phyloP scores from a whole-genome alignment of 192 early-diverging fungal species.

The Coemansia furcata region DNA sequence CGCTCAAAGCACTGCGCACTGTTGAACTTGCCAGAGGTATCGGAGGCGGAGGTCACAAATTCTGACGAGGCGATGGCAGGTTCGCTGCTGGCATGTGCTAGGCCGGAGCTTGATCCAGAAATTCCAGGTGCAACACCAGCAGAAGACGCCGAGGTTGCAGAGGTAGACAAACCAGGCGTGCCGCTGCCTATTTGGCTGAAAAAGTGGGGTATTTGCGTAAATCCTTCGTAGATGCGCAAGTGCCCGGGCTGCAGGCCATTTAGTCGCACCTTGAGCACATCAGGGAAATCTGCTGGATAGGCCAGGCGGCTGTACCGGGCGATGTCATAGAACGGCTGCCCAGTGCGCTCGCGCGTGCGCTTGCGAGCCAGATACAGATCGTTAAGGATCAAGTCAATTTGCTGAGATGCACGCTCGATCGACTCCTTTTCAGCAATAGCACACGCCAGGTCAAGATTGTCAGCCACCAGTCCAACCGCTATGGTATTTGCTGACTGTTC shows the following conservation, averaged over 20 bases:
- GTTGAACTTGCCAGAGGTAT: constrained; percentile 16
- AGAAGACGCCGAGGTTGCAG: neutral
- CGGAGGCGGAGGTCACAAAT: neutral
- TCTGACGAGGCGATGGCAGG: constrained; percentile 4
- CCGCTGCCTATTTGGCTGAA: constrained; percentile 51
- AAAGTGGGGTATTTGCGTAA: constrained; percentile 66
- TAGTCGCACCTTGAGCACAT: constrained; percentile 79
- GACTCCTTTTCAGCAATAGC: constrained; percentile 94
- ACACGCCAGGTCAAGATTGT: constrained; percentile 94
- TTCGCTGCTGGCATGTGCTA: neutral
- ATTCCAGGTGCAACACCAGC: neutral
- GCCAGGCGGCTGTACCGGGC: constrained; percentile 68
- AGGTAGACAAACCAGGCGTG: constrained; percentile 4
- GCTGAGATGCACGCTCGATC: constrained; percentile 90
- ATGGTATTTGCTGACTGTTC: constrained; percentile 71
- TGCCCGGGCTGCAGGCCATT: constrained; percentile 77
- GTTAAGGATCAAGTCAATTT: constrained; percentile 84
- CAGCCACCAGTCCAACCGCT: constrained; percentile 78
- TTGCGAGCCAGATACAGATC: constrained; percentile 69
- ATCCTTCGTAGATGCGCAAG: constrained; percentile 85
- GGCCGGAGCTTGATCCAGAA: neutral
- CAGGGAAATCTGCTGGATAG: constrained; percentile 85
- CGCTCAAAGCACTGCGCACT: constrained; percentile 47
- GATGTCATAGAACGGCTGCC: constrained; percentile 90
- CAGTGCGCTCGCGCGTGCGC: constrained; percentile 86